These are phyloP conservation scores for Hygrocybe coccinea DNA, from an alignment of 768 basidiomycete species.

Conservation along the genomic window DNA sequence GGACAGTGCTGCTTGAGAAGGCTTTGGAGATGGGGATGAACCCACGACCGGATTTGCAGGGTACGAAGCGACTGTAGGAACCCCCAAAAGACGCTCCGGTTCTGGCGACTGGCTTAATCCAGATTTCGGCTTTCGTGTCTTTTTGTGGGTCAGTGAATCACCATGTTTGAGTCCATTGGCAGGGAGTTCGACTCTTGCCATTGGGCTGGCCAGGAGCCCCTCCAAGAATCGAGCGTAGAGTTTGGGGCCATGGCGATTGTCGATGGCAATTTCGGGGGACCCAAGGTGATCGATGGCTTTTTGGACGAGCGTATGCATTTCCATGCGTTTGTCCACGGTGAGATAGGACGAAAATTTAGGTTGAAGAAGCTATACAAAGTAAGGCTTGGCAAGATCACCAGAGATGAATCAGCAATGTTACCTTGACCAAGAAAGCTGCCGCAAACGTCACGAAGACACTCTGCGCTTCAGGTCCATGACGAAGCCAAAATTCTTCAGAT, in stretches of 20 bases:
- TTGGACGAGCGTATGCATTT: slow-evolving; percentile 61
- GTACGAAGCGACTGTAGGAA: slow-evolving; percentile 25
- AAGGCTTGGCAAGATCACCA: background rate
- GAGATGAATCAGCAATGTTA: slow-evolving; percentile 20
- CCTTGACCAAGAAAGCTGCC: slow-evolving; percentile 78
- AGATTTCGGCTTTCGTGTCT: slow-evolving; percentile 12
- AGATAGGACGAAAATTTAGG: slow-evolving; percentile 66
- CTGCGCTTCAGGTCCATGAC: slow-evolving; percentile 76
- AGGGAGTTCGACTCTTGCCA: slow-evolving; percentile 29
- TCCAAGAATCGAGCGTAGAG: slow-evolving; percentile 76
- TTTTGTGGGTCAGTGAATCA: slow-evolving; percentile 6
- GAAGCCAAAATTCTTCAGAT: slow-evolving; percentile 47
- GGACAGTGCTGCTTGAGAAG: slow-evolving; percentile 40
- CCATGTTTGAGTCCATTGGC: slow-evolving; percentile 4
- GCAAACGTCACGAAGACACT: slow-evolving; percentile 79
- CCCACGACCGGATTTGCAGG: slow-evolving; percentile 37
- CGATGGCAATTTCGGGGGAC: slow-evolving; percentile 67
- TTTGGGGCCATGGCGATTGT: slow-evolving; percentile 77
- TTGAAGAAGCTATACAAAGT: slow-evolving; percentile 56
- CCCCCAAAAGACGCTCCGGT: slow-evolving; percentile 22
- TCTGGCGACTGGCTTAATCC: slow-evolving; percentile 7
- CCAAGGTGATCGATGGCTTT: slow-evolving; percentile 62
- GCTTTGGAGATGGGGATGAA: slow-evolving; percentile 44
- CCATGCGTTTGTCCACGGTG: slow-evolving; percentile 49
- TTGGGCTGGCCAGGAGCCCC: slow-evolving; percentile 60